Evolutionary conservation across 1,284 basidiomycete species (phyloP).

Genomic region (Chondrostereum purpureum): DNA sequence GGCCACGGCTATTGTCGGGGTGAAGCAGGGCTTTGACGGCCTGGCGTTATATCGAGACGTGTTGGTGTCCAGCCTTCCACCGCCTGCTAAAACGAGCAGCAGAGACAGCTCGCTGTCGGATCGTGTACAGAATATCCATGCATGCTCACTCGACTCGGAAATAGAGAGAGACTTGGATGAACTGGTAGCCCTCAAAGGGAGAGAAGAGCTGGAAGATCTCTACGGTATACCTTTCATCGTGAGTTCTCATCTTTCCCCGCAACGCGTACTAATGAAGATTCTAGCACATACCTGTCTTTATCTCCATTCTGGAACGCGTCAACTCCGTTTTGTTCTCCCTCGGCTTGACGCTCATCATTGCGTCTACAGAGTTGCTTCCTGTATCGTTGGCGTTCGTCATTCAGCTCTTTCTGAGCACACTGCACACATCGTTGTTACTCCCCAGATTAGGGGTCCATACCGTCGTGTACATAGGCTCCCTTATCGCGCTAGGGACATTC

Average conservation of each 20-base stretch:
- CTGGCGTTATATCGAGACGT: constrained; percentile 61
- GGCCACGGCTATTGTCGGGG: constrained; percentile 37
- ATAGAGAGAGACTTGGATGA: constrained; percentile 60
- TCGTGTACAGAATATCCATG: background rate
- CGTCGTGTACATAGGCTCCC: constrained; percentile 57
- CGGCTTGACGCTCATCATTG: constrained; percentile 58
- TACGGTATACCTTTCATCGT: constrained; percentile 72
- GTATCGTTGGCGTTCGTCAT: constrained; percentile 33
- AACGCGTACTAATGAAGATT: background rate
- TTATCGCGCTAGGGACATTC: constrained; percentile 57
- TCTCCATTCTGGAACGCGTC: constrained; percentile 66
- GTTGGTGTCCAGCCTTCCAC: constrained; percentile 40
- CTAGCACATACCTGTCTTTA: constrained; percentile 68
- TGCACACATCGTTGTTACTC: constrained; percentile 57
- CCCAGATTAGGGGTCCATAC: constrained; percentile 64
- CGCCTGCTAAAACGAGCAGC: background rate
- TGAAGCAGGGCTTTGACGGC: constrained; percentile 63
- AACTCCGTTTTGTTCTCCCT: constrained; percentile 64
- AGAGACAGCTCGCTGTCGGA: constrained; percentile 3
- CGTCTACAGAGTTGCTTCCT: constrained; percentile 48
- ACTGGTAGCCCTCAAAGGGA: constrained; percentile 49
- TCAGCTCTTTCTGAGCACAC: constrained; percentile 44
- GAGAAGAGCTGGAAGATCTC: constrained; percentile 69
- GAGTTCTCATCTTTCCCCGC: constrained; percentile 26
- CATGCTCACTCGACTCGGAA: constrained; percentile 25